Conservation (phyloP, 1,284 basidiomycete species). For the Cryptococcus sp. region DNA sequence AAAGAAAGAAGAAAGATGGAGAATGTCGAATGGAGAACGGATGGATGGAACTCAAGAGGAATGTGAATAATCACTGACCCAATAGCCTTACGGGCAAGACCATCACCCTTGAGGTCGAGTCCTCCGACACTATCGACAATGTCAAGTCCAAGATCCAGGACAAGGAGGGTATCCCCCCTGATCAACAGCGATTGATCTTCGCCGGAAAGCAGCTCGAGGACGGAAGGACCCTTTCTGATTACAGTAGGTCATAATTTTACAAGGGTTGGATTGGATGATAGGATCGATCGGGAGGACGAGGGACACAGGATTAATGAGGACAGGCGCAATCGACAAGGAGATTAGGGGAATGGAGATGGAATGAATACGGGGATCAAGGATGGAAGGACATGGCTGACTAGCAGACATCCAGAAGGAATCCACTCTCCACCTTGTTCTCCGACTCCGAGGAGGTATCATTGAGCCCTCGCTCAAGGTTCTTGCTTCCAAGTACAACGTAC, state of each 20-base stretch:
- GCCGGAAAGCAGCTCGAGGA: conserved; percentile 96
- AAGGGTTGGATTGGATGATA: not conserved
- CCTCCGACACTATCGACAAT: conserved; percentile 60
- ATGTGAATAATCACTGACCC: conserved; percentile 3
- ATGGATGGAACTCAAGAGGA: not conserved
- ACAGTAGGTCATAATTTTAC: conserved; percentile 53
- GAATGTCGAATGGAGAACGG: not conserved
- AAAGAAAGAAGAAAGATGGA: not conserved
- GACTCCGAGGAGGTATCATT: conserved; percentile 97
- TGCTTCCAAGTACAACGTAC: conserved; percentile 84
- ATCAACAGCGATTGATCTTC: conserved; percentile 91
- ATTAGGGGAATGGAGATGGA: not conserved
- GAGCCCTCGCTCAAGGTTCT: conserved; percentile 97
- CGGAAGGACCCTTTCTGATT: conserved; percentile 88
- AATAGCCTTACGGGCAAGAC: conserved; percentile 58
- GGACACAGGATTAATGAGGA: not conserved
- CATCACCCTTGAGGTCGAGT: conserved; percentile 59
- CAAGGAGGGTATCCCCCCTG: conserved; percentile 74
- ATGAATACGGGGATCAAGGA: not conserved
- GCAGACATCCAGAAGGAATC: conserved; percentile 95
- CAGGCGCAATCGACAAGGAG: not conserved
- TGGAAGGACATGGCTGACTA: conserved; percentile 7
- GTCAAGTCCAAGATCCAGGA: conserved; percentile 59
- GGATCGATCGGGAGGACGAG: not conserved
- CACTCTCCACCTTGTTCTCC: conserved; percentile 93